Evolutionary conservation across 768 basidiomycete genomes (phyloP).

Genomic region (Plicaturopsis crispa): DNA sequence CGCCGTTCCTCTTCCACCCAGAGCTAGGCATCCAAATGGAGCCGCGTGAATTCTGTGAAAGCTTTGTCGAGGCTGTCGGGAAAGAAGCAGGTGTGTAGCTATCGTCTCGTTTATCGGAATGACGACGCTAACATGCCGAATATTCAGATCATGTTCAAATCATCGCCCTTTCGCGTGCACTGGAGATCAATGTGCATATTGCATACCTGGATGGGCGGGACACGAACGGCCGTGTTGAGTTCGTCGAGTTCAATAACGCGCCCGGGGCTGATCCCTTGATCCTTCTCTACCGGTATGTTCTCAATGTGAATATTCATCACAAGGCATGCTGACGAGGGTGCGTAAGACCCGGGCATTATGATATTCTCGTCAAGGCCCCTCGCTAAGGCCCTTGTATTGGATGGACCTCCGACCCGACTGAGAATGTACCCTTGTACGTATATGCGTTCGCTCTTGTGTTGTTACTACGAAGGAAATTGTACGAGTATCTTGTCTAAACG

Average conservation of each 20-base stretch:
- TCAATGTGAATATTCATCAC: background rate
- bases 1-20: slow-evolving; percentile 71
- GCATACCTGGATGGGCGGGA: slow-evolving; percentile 74
- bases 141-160: slow-evolving; percentile 76
- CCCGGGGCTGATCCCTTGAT: slow-evolving; percentile 46
- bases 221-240: slow-evolving; percentile 47
- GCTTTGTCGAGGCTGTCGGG: slow-evolving; percentile 69
- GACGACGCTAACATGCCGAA: background rate
- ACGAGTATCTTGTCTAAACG: no score
- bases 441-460: no score
- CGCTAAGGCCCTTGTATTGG: no score
- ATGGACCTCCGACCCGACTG: no score
- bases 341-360: slow-evolving; percentile 80
- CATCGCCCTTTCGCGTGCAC: slow-evolving; percentile 61
- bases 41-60: slow-evolving; percentile 62
- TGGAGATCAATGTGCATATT: slow-evolving; percentile 61
- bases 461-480: no score
- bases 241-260: slow-evolving; percentile 55
- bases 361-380: slow-evolving; percentile 53
- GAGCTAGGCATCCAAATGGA: slow-evolving; percentile 54
- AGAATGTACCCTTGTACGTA: no score
- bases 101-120: background rate
- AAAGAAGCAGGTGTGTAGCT: slow-evolving; percentile 60
- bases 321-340: slow-evolving; percentile 3
- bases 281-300: slow-evolving; percentile 66